A percentile compares a stretch with the other conserved stretches of the same genome.
These are phyloP conservation scores for Ottelia alismoides DNA, from an alignment of 106 monocot genomes.

Conservation along the genomic window DNA sequence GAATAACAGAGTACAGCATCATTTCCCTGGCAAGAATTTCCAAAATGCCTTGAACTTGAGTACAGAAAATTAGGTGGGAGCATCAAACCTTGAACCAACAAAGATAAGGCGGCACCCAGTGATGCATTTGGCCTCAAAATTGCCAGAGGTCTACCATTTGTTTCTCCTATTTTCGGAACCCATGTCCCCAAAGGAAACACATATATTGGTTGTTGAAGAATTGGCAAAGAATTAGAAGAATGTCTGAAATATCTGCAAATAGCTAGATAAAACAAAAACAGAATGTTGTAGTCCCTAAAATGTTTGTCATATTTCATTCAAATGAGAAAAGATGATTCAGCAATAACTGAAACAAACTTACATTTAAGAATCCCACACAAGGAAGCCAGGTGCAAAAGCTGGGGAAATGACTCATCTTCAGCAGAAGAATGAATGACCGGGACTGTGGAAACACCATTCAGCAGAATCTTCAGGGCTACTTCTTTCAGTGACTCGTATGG, in stretches of 20 bases:
- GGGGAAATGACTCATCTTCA: slow-evolving; percentile 71
- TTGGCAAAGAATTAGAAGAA: slow-evolving; percentile 60
- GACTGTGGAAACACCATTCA: slow-evolving; percentile 66
- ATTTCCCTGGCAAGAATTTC: too few species aligned
- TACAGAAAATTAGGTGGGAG: too few species aligned
- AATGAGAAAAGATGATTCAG: too few species aligned
- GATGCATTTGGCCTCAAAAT: slow-evolving; percentile 72
- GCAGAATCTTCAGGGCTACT: slow-evolving; percentile 71
- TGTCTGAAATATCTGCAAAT: slow-evolving; percentile 86
- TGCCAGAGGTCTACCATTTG: slow-evolving; percentile 60
- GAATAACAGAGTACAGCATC: too few species aligned
- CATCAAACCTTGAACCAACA: slow-evolving; percentile 80
- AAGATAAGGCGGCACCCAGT: slow-evolving; percentile 54
- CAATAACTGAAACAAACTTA: too few species aligned
- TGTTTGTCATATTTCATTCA: too few species aligned
- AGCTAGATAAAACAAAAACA: too few species aligned
- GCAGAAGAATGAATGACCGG: slow-evolving; percentile 75
- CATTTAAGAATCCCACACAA: slow-evolving; percentile 86
- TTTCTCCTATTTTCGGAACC: slow-evolving; percentile 83
- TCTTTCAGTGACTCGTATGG: slow-evolving; percentile 85
- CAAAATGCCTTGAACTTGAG: too few species aligned
- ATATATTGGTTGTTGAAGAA: slow-evolving; percentile 68
- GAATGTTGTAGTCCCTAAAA: too few species aligned
- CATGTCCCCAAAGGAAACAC: slow-evolving; percentile 64
- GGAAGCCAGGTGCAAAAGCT: slow-evolving; percentile 77